Evolutionary conservation across 140 eudicot species (phyloP).

Genomic region (Cichorium intybus): DNA sequence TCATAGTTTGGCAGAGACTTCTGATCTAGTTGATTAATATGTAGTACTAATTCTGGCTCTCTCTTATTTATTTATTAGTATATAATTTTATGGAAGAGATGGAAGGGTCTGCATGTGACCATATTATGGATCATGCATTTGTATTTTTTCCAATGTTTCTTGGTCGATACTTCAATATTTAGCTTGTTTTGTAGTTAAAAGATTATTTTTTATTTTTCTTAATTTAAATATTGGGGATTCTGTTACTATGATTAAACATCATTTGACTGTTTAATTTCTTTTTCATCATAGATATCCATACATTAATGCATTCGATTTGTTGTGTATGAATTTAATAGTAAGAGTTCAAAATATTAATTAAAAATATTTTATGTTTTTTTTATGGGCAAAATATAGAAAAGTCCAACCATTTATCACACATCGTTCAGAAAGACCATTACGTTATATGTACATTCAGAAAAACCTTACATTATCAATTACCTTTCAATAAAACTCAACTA

Average conservation of each 20-base stretch:
- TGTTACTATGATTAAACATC: neutral
- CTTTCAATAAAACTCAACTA: no score
- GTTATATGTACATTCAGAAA: no score
- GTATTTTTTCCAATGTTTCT: neutral
- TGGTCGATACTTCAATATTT: slow-evolving; percentile 2
- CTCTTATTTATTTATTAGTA: neutral
- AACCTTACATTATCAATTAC: no score
- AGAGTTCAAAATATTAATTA: no score
- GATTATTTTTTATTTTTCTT: slow-evolving; percentile 9
- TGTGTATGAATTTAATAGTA: no score
- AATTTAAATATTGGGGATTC: neutral
- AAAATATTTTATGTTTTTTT: no score
- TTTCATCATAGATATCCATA: no score
- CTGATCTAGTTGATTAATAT: slow-evolving; percentile 6
- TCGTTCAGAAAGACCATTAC: no score
- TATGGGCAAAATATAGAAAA: no score
- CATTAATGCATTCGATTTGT: no score
- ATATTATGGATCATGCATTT: slow-evolving; percentile 12
- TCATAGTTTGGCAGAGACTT: neutral
- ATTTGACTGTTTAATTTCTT: neutral
- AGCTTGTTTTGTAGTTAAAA: slow-evolving; percentile 16
- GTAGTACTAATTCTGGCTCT: neutral
- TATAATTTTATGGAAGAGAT: neutral
- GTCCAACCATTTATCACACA: no score
- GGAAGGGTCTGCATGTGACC: slow-evolving; percentile 16